A percentile compares a stretch with the other conserved stretches of the same genome.
These are phyloP conservation scores for Gnetum montanum DNA, from an alignment of 75 land plant species.

Conservation along the genomic window DNA sequence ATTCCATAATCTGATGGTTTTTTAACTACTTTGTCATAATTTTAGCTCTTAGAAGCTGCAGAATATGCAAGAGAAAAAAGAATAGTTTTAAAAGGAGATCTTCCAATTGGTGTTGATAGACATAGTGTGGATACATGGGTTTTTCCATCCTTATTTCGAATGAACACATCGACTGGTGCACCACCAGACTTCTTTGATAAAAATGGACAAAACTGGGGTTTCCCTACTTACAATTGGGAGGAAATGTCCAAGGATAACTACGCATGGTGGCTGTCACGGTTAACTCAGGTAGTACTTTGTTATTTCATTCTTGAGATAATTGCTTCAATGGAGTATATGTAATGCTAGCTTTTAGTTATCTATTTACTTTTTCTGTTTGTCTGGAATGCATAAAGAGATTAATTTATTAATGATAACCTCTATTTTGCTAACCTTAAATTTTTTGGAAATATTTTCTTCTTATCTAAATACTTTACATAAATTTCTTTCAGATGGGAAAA, in stretches of 20 bases:
- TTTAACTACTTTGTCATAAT: not conserved
- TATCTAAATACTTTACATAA: not conserved
- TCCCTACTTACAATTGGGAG: constrained; percentile 98
- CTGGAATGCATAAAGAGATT: not conserved
- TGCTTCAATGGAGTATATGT: too few relatives aligned
- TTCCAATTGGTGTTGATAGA: constrained; percentile 95
- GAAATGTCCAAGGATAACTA: constrained; percentile 99
- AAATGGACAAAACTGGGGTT: constrained; percentile 99
- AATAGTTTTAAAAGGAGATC: constrained; percentile 87
- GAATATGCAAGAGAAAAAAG: constrained; percentile 75
- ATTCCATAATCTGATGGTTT: not conserved
- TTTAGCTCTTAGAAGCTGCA: constrained; percentile 83
- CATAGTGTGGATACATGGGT: constrained; percentile 99
- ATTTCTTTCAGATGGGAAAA: constrained; percentile 88
- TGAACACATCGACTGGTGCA: constrained; percentile 97
- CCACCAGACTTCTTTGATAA: constrained; percentile 98
- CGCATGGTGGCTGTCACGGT: constrained; percentile 94
- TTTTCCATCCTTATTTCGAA: constrained; percentile 84
- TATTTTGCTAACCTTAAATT: not conserved
- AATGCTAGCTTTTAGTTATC: too few relatives aligned
- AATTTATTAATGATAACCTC: not conserved
- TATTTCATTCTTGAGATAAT: not conserved
- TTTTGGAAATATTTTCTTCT: not conserved
- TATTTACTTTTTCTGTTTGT: constrained; percentile 2
- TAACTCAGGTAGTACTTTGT: constrained; percentile 62